Evolutionary conservation across 768 basidiomycete genomes (phyloP).

Genomic region (Termitomyces sp.): DNA sequence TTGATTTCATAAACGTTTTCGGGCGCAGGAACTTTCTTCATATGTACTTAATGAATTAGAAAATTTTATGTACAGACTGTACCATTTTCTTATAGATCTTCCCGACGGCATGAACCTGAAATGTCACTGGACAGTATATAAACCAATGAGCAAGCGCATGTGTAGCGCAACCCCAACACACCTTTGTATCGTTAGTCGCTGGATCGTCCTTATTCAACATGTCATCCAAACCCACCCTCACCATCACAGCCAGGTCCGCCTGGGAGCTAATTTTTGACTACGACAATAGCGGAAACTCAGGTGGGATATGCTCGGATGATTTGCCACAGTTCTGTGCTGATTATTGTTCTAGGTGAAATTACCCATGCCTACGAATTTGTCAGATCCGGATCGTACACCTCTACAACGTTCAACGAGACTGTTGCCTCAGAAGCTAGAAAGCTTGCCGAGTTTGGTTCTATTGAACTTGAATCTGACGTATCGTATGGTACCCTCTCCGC

Average conservation of each 20-base stretch:
- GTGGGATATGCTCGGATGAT: neutral
- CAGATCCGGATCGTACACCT: neutral
- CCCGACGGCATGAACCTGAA: neutral
- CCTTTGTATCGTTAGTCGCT: neutral
- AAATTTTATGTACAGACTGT: too few relatives aligned
- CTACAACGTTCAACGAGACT: slow-evolving; percentile 1
- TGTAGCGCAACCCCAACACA: neutral
- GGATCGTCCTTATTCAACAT: neutral
- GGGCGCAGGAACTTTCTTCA: too few relatives aligned
- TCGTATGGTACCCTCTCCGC: slow-evolving; percentile 10
- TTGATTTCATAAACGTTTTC: too few relatives aligned
- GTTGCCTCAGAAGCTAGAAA: neutral
- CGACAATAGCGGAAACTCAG: slow-evolving; percentile 4
- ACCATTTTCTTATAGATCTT: neutral
- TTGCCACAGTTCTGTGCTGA: neutral
- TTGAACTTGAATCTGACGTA: neutral
- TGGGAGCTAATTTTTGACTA: slow-evolving; percentile 7
- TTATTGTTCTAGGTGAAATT: neutral
- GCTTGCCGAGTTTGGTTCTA: neutral
- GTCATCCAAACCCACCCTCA: neutral
- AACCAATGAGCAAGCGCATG: neutral
- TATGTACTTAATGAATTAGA: too few relatives aligned
- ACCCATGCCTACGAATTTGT: neutral
- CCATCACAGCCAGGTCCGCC: neutral
- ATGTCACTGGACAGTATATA: neutral